Percentiles rank a stretch among this genome's conserved stretches.
Evolutionary conservation across 2,329 filamentous ascomycete species (phyloP).

Genomic region (Beauveria pseudobassiana): DNA sequence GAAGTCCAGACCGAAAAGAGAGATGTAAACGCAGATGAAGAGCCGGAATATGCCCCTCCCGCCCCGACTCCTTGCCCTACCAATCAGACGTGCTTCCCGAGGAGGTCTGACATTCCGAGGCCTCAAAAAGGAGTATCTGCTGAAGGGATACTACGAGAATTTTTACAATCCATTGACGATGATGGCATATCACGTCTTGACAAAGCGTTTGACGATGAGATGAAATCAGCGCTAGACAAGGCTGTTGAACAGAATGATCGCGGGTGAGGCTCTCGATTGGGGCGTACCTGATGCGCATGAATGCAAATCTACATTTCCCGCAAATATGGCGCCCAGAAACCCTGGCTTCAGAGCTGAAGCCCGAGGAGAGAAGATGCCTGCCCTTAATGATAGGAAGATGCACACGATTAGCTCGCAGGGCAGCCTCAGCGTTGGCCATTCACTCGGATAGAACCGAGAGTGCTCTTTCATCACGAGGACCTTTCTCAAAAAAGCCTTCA

Average conservation of each 20-base stretch:
- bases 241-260: slow-evolving; percentile 61
- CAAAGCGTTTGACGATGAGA: slow-evolving; percentile 49
- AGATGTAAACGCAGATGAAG: slow-evolving; percentile 50
- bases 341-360: neutral
- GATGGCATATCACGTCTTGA: slow-evolving; percentile 58
- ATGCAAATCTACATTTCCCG: slow-evolving; percentile 17
- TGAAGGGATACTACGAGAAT: slow-evolving; percentile 54
- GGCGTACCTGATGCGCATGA: slow-evolving; percentile 49
- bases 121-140: slow-evolving; percentile 49
- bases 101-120: slow-evolving; percentile 47
- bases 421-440: slow-evolving; percentile 42
- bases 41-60: slow-evolving; percentile 87
- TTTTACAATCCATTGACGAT: slow-evolving; percentile 59
- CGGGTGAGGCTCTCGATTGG: slow-evolving; percentile 55
- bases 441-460: slow-evolving; percentile 13
- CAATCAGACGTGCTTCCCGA: slow-evolving; percentile 61
- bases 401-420: slow-evolving; percentile 33
- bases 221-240: slow-evolving; percentile 43
- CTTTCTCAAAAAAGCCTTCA: neutral
- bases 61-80: slow-evolving; percentile 57
- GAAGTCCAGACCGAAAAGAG: slow-evolving; percentile 50
- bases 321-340: neutral
- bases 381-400: slow-evolving; percentile 4
- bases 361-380: neutral
- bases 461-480: slow-evolving; percentile 7